Conservation (phyloP, 163 green algal species). For the Smithsoniella earleae region DNA sequence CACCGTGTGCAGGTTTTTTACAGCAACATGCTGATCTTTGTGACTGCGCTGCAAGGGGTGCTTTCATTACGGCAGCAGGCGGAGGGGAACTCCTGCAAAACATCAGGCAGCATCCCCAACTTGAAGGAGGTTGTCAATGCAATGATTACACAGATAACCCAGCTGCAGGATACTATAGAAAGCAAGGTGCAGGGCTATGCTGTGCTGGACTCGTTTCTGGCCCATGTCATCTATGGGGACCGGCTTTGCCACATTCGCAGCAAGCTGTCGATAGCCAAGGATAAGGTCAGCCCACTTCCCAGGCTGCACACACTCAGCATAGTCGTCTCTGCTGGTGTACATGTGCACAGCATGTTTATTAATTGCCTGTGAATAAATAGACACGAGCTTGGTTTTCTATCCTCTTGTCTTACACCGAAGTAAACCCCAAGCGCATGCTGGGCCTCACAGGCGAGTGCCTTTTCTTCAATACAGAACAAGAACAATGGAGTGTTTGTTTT, state of each 20-base stretch:
- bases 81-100: background rate
- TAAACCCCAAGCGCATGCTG: too few species aligned
- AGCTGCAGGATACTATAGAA: background rate
- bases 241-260: background rate
- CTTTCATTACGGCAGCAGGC: too few species aligned
- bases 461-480: too few species aligned
- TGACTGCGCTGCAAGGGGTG: background rate
- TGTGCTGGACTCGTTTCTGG: background rate
- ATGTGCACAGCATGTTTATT: background rate
- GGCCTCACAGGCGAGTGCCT: too few species aligned
- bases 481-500: too few species aligned
- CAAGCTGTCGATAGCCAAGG: background rate
- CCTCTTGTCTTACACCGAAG: too few species aligned
- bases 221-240: background rate
- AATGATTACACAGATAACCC: background rate
- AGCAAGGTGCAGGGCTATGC: background rate
- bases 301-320: background rate
- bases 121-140: too few species aligned
- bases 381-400: background rate
- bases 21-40: slow-evolving; percentile 2
- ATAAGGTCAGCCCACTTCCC: background rate
- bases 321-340: background rate
- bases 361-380: background rate
- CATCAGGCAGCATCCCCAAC: background rate
- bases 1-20: slow-evolving; percentile 12